These are phyloP conservation scores for Microbotryum saponariae DNA, from an alignment of 1,284 basidiomycete genomes.

Conservation along the genomic window DNA sequence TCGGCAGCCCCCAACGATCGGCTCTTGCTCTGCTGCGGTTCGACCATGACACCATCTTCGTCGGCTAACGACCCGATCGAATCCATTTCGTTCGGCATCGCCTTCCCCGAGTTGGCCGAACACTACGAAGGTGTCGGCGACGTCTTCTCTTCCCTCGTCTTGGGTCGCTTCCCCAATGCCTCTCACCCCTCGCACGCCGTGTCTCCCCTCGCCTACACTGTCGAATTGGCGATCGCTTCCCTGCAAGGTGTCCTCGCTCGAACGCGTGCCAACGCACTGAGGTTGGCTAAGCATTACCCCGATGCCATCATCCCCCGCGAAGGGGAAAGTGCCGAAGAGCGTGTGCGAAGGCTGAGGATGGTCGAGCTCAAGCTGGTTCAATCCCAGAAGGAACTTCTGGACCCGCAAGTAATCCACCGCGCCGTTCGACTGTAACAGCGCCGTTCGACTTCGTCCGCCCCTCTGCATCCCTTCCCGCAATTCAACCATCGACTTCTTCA, in stretches of 20 bases:
- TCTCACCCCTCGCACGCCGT: slow-evolving; percentile 58
- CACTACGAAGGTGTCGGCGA: slow-evolving; percentile 97
- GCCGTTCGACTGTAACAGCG: slow-evolving; percentile 23
- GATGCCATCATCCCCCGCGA: slow-evolving; percentile 32
- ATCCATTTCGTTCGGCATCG: slow-evolving; percentile 54
- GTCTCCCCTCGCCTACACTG: slow-evolving; percentile 53
- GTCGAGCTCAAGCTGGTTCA: slow-evolving; percentile 74
- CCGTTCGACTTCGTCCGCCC: not conserved
- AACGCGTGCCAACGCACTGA: slow-evolving; percentile 55
- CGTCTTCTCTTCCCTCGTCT: slow-evolving; percentile 85
- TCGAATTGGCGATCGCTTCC: slow-evolving; percentile 58
- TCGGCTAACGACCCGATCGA: slow-evolving; percentile 13
- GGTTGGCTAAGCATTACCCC: slow-evolving; percentile 45
- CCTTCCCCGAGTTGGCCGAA: slow-evolving; percentile 72
- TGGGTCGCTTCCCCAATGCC: slow-evolving; percentile 61
- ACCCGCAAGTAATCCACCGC: slow-evolving; percentile 29
- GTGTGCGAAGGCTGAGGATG: slow-evolving; percentile 77
- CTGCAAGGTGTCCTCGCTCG: slow-evolving; percentile 74
- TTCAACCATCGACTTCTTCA: not conserved
- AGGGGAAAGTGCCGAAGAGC: slow-evolving; percentile 42
- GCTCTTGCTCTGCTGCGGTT: slow-evolving; percentile 68
- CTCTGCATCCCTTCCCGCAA: not conserved
- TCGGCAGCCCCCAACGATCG: slow-evolving; percentile 39
- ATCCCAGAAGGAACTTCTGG: slow-evolving; percentile 53
- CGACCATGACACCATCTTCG: slow-evolving; percentile 42